Evolutionary conservation across 169 alveolate species (phyloP), one percentile per base, ranked within the genome.

Genomic region (Cryptosporidium sp.): DNA sequence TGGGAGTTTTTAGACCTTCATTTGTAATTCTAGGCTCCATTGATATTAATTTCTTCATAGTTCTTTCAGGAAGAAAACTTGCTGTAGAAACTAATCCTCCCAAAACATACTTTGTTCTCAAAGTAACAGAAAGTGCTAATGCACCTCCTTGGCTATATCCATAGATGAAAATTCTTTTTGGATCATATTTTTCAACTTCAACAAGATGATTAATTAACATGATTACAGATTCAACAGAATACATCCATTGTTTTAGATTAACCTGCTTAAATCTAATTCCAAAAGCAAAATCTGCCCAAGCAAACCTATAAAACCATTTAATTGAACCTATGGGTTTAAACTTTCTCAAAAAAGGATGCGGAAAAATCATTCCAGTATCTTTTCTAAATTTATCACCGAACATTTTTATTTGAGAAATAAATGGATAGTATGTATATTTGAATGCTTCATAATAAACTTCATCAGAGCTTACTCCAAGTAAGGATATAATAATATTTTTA

Each of bases 61-160:
- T 37, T n/a, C 89, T 59, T 80, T 80, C 89, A 12, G 67, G 31
- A 1, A 80, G 70, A 10, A 62, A 62, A 14, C 89, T 61, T n/a
- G 80, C 89, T 5, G 89, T 43, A 2, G 89, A 59, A 21, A 80
- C 39, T n/a, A 59, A 4, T 4, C 89, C 89, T 26, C 89, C 89
- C 10, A 80, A 35, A 9, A 37, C 23, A 39, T 80, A 80, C n/a
- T 80, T 80, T 4, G 89, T 31, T 62, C 89, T 59, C 26, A 80
- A 31, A 29, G 68, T 70, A 16, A 65, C 75, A 45, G 80, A 62
- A 59, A 80, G 75, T 6, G 80, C 69, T 43, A 80, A 33, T 2
- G 37, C 89, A 16, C 80, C 89, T 5, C 89, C 89, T 45, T 80
- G 89, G 16, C 89, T 80, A 58, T 80, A 80, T n/a, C 89, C 89